Percentiles rank a stretch among this genome's conserved stretches.
These are phyloP conservation scores for Coleophoma crateriformis DNA, from an alignment of 2,329 filamentous ascomycete genomes.

Conservation along the genomic window DNA sequence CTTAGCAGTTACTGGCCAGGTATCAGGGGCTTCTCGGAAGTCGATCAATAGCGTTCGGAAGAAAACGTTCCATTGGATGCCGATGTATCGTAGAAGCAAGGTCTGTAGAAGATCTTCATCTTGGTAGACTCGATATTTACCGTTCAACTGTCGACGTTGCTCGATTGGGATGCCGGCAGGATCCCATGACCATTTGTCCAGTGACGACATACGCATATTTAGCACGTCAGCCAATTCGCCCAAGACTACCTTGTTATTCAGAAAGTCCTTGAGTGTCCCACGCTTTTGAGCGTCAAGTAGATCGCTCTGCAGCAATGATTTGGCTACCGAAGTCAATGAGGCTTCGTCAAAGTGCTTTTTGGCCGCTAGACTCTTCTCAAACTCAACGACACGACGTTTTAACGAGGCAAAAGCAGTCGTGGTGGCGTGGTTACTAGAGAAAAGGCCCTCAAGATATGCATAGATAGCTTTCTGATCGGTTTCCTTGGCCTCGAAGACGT, in stretches of 20 bases:
- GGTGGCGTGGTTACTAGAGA: slow-evolving; percentile 32
- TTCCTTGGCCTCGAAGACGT: slow-evolving; percentile 42
- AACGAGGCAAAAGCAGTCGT: slow-evolving; percentile 35
- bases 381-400: slow-evolving; percentile 29
- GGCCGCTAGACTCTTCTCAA: slow-evolving; percentile 19
- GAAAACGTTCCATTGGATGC: slow-evolving; percentile 40
- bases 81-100: slow-evolving; percentile 47
- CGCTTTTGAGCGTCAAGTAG: slow-evolving; percentile 45
- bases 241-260: slow-evolving; percentile 40
- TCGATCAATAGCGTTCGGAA: slow-evolving; percentile 32
- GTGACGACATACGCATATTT: slow-evolving; percentile 45
- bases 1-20: slow-evolving; percentile 17
- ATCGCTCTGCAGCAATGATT: slow-evolving; percentile 42
- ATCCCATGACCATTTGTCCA: slow-evolving; percentile 47
- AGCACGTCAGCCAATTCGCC: slow-evolving; percentile 50
- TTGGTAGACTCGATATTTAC: slow-evolving; percentile 53
- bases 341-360: slow-evolving; percentile 31
- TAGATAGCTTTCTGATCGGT: slow-evolving; percentile 38
- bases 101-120: slow-evolving; percentile 51
- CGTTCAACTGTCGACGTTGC: slow-evolving; percentile 47
- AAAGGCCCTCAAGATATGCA: slow-evolving; percentile 44
- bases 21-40: slow-evolving; percentile 2
- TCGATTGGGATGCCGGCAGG: slow-evolving; percentile 37
- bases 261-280: slow-evolving; percentile 41
- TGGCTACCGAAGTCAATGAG: slow-evolving; percentile 37